These are phyloP conservation scores for Backusella australiensis DNA, from an alignment of 192 early-diverging fungal species.

Conservation along the genomic window DNA sequence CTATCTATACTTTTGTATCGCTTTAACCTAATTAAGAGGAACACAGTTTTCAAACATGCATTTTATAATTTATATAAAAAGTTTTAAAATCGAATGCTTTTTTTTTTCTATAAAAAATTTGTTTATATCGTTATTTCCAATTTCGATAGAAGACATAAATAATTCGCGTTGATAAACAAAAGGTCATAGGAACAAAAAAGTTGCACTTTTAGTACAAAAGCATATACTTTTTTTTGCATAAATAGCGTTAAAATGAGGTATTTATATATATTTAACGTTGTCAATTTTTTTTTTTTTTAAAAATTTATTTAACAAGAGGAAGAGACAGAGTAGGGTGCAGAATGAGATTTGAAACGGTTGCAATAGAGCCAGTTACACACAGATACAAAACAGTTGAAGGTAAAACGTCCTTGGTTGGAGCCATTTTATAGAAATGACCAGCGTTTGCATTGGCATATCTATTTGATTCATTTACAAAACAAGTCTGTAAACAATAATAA, in stretches of 20 bases:
- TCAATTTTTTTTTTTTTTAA: neutral
- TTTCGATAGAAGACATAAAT: neutral
- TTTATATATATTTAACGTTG: neutral
- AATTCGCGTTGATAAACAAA: neutral
- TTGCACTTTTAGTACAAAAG: too few relatives aligned
- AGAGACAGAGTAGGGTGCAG: neutral
- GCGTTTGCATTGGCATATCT: neutral
- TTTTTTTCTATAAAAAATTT: neutral
- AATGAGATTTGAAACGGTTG: neutral
- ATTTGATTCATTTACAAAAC: neutral
- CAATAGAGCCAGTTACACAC: neutral
- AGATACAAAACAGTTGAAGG: neutral
- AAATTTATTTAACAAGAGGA: neutral
- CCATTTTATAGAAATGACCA: neutral
- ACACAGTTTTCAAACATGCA: neutral
- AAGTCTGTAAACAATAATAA: neutral
- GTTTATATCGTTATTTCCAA: neutral
- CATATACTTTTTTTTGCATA: too few relatives aligned
- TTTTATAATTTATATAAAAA: neutral
- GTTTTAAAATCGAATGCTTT: neutral
- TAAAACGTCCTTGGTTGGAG: neutral
- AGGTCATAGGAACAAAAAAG: neutral
- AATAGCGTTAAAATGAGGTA: too few relatives aligned
- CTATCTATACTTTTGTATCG: neutral
- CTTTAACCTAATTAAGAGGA: neutral